Evolutionary conservation across 345 rosid species (phyloP), one percentile per base, ranked within the genome.

Genomic region (Eucalyptus camaldulensis): DNA sequence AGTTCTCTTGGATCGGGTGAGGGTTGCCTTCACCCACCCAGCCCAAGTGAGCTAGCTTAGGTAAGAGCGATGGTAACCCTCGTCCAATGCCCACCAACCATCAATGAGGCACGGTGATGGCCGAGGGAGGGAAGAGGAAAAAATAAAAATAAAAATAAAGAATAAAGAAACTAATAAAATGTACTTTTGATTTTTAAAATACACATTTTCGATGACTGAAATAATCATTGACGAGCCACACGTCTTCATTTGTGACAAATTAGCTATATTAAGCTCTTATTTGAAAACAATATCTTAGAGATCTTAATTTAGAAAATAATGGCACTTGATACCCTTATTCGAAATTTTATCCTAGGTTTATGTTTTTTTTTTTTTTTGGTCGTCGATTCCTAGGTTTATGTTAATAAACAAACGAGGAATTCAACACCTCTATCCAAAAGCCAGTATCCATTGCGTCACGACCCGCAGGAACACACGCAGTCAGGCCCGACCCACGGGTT

Each of bases 41-140:
- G 2, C 56, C 24, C 58, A 53, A 53, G 24, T 53, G 58, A 53
- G 58, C 24, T 8, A 53, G 58, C 24, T 0, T 1, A 53, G 24
- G 58, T 53, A 19, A 19, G 10, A 24, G 56, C 8, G 1, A 53
- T 53, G 24, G 24, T 2, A 19, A 0, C 9, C 58, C 58, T 53
- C 1, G 4, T 19, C 56, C 24, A 53, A 53, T 19, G 24, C 2
- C 1, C 10, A 1, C 24, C 0, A 53, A 4, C 58, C 24, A 53
- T 53, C 9, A 4, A 53, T 53, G 58, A 19, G 56, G 58, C 58
- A 53, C 2, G 5, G 2, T 19, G 10, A 19, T 4, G 1, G 2
- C 3, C 2, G 0, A 1, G 5, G 54, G 5, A 19, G 5, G 24
- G 4, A 19, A 53, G 4, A 53, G 2, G 0, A 53, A 53, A 53